These are phyloP conservation scores for Neofusicoccum parvum DNA, from an alignment of 2,329 filamentous ascomycete genomes.

Conservation along the genomic window DNA sequence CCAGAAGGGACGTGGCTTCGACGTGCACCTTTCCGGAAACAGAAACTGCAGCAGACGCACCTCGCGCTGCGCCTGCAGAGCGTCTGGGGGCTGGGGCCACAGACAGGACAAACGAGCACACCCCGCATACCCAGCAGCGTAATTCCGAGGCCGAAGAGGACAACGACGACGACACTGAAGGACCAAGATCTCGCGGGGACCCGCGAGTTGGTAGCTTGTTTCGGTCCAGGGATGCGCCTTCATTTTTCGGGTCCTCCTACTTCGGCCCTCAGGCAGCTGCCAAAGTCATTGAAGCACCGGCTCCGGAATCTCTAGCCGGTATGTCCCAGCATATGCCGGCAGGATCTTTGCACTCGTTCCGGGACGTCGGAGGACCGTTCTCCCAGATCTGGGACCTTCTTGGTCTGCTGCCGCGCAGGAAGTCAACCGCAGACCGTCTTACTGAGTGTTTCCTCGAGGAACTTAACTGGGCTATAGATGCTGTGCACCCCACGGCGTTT, in stretches of 20 bases:
- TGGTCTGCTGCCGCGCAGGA: slow-evolving; percentile 42
- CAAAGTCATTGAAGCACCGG: slow-evolving; percentile 28
- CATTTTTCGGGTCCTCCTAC: slow-evolving; percentile 28
- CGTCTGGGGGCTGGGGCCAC: not conserved
- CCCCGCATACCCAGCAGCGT: not conserved
- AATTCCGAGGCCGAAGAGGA: not conserved
- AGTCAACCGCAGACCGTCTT: slow-evolving; percentile 40
- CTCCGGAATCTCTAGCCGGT: slow-evolving; percentile 25
- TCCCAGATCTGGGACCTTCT: slow-evolving; percentile 48
- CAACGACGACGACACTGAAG: not conserved
- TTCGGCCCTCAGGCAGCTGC: slow-evolving; percentile 28
- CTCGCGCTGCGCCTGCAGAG: not conserved
- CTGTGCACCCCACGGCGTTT: slow-evolving; percentile 40
- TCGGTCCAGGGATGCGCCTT: slow-evolving; percentile 26
- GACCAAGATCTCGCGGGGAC: slow-evolving; percentile 17
- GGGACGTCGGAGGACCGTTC: slow-evolving; percentile 32
- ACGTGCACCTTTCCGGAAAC: slow-evolving; percentile 24
- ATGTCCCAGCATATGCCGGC: slow-evolving; percentile 25
- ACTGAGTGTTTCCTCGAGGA: slow-evolving; percentile 39
- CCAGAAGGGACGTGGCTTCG: slow-evolving; percentile 23
- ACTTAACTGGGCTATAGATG: slow-evolving; percentile 42
- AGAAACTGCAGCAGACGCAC: slow-evolving; percentile 17
- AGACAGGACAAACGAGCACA: no score
- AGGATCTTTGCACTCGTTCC: slow-evolving; percentile 30
- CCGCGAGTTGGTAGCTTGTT: slow-evolving; percentile 27